Evolutionary conservation across 345 rosid genomes (phyloP).

Genomic region (Ailanthus altissimus): DNA sequence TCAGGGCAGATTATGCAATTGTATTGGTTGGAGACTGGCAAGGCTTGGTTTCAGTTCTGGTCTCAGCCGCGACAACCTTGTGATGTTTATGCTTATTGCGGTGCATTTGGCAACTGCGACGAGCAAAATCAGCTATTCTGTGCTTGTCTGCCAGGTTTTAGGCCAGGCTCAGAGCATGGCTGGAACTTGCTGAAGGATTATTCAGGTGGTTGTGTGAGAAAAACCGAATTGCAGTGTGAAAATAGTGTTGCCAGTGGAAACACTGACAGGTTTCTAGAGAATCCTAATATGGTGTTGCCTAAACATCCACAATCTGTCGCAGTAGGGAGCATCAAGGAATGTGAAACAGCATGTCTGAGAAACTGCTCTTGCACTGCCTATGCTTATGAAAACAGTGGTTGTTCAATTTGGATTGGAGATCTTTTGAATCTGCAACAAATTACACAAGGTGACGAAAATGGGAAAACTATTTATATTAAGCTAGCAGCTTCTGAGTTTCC

Average conservation of each 20-base stretch:
- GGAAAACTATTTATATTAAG: conserved; percentile 43
- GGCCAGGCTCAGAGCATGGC: conserved; percentile 27
- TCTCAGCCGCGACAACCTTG: conserved; percentile 69
- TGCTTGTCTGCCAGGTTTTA: conserved; percentile 52
- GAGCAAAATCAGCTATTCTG: conserved; percentile 49
- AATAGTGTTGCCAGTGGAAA: conserved; percentile 27
- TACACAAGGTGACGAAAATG: conserved; percentile 34
- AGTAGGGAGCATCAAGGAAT: conserved; percentile 32
- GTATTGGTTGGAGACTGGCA: conserved; percentile 37
- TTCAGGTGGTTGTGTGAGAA: conserved; percentile 66
- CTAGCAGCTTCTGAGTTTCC: conserved; percentile 73
- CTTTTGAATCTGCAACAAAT: conserved; percentile 48
- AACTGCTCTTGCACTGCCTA: conserved; percentile 76
- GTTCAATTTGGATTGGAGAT: conserved; percentile 55
- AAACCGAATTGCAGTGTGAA: conserved; percentile 46
- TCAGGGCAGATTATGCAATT: conserved; percentile 63
- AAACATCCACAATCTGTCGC: conserved; percentile 12
- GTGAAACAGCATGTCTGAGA: conserved; percentile 46
- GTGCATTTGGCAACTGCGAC: conserved; percentile 62
- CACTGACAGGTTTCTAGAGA: conserved; percentile 34
- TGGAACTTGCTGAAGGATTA: conserved; percentile 52
- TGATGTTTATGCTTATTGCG: conserved; percentile 69
- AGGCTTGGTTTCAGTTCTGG: conserved; percentile 68
- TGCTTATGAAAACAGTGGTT: conserved; percentile 39
- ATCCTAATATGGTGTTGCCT: conserved; percentile 29